These are phyloP conservation scores for Pseudogymnoascus sp. DNA, from an alignment of 2,329 filamentous ascomycete genomes.

Conservation along the genomic window DNA sequence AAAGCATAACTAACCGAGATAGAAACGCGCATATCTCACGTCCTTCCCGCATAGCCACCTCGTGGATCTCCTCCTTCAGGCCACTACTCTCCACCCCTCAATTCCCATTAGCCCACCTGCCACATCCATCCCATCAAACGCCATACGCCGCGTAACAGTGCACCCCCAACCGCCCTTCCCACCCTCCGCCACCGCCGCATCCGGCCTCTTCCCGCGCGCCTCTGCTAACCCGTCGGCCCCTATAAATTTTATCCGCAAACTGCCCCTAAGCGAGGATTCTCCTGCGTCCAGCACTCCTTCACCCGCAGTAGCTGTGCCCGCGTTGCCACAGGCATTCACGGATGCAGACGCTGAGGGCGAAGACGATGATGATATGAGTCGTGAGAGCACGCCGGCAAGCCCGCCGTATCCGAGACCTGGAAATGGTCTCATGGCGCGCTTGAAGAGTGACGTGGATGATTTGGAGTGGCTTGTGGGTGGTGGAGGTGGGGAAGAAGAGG, in stretches of 20 bases:
- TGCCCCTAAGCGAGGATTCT: slow-evolving; percentile 16
- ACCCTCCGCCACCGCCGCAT: slow-evolving; percentile 24
- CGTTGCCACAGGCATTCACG: neutral
- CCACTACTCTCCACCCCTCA: slow-evolving; percentile 52
- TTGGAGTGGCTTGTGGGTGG: slow-evolving; percentile 55
- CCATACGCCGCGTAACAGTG: slow-evolving; percentile 19
- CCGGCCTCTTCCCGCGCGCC: slow-evolving; percentile 28
- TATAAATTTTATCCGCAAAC: slow-evolving; percentile 34
- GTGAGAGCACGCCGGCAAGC: slow-evolving; percentile 45
- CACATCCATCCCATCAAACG: slow-evolving; percentile 10
- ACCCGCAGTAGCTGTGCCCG: neutral
- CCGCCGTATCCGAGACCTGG: slow-evolving; percentile 55
- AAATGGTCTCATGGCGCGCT: slow-evolving; percentile 44
- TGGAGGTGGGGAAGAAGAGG: slow-evolving; percentile 31
- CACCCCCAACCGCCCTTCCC: slow-evolving; percentile 24
- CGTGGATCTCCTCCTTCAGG: slow-evolving; percentile 55
- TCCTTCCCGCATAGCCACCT: slow-evolving; percentile 52
- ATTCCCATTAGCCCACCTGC: slow-evolving; percentile 52
- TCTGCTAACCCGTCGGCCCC: slow-evolving; percentile 30
- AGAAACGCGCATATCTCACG: slow-evolving; percentile 57
- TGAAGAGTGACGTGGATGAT: slow-evolving; percentile 50
- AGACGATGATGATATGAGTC: slow-evolving; percentile 29
- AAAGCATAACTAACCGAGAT: slow-evolving; percentile 13
- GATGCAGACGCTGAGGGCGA: slow-evolving; percentile 19
- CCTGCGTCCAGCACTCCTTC: neutral